Evolutionary conservation across 164 flowering plant genomes (phyloP).

Genomic region (Magnolia changhungtana): DNA sequence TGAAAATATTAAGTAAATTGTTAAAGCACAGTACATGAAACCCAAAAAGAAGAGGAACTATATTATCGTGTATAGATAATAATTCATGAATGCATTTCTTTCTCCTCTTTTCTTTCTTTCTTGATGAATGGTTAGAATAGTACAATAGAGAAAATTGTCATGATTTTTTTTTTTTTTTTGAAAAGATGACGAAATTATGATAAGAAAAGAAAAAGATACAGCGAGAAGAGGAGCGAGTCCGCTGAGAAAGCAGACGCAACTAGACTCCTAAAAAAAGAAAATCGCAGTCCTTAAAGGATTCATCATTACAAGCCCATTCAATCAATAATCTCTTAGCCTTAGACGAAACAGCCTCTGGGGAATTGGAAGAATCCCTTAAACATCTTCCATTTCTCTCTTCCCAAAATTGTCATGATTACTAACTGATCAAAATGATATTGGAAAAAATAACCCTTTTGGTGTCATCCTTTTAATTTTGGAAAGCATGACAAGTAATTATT

Average conservation of each 20-base stretch:
- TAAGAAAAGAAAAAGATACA: no score
- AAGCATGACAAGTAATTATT: background rate
- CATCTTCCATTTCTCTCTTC: no score
- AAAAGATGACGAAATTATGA: no score
- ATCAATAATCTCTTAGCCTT: no score
- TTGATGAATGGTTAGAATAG: background rate
- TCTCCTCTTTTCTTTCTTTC: background rate
- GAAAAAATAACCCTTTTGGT: background rate
- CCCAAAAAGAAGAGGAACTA: background rate
- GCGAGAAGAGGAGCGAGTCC: no score
- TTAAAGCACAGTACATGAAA: background rate
- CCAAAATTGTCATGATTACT: background rate
- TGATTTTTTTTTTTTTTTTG: no score
- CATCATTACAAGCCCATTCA: no score
- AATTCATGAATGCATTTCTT: background rate
- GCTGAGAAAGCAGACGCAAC: no score
- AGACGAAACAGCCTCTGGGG: no score
- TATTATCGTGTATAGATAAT: background rate
- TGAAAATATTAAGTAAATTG: conserved; percentile 17
- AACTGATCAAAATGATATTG: background rate
- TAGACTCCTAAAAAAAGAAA: no score
- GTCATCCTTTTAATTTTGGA: background rate
- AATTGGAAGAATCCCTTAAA: no score
- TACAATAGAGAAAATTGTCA: background rate
- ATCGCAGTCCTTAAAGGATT: no score